Conservation (phyloP, 768 basidiomycete species). For the Lactarius sanguifluus region DNA sequence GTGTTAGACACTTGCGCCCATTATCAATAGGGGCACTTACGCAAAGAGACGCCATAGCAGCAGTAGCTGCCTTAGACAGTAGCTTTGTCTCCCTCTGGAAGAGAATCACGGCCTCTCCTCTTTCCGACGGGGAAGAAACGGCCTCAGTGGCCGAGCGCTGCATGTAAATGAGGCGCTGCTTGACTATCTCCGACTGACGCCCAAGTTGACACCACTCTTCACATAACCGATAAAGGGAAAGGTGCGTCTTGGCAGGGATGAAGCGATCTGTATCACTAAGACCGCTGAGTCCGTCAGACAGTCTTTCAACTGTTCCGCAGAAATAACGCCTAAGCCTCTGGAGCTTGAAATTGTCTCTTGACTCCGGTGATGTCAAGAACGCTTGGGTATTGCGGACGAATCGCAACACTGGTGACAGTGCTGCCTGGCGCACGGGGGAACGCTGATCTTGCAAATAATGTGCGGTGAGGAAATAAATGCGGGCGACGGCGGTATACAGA, state of each 20-base stretch:
- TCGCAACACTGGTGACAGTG: constrained; percentile 76
- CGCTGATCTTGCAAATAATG: constrained; percentile 70
- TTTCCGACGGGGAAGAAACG: constrained; percentile 53
- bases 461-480: constrained; percentile 85
- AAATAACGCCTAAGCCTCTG: constrained; percentile 87
- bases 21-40: constrained; percentile 49
- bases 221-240: constrained; percentile 79
- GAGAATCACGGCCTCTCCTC: constrained; percentile 38
- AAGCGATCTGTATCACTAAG: constrained; percentile 77
- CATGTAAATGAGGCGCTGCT: constrained; percentile 69
- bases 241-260: constrained; percentile 69
- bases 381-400: constrained; percentile 82
- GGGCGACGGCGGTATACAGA: constrained; percentile 81
- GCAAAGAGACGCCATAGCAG: constrained; percentile 83
- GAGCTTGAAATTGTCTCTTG: constrained; percentile 71
- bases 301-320: constrained; percentile 82
- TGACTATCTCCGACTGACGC: constrained; percentile 67
- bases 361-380: constrained; percentile 69
- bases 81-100: constrained; percentile 59
- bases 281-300: constrained; percentile 73
- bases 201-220: constrained; percentile 95
- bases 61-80: constrained; percentile 80
- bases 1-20: constrained; percentile 9
- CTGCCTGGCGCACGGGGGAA: constrained; percentile 65
- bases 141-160: constrained; percentile 60